phyloP scores from a whole-genome alignment of 495 filamentous ascomycete species.

The Podospora sp. region DNA sequence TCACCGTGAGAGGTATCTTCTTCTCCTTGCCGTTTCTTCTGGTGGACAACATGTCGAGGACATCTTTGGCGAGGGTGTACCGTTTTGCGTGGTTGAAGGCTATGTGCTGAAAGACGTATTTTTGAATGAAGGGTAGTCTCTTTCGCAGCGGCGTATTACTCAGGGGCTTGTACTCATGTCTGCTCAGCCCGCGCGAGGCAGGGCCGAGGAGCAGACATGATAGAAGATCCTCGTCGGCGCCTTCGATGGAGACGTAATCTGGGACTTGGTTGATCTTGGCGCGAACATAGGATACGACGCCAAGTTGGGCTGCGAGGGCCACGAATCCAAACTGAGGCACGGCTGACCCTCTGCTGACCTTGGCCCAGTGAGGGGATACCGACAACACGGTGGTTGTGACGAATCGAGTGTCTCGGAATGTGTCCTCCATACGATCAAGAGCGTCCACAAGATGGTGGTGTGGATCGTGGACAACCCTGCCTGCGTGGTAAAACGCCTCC shows the following conservation, averaged over 20 bases:
- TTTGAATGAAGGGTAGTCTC: not conserved
- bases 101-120: not conserved
- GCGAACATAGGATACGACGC: not conserved
- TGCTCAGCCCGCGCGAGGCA: not conserved
- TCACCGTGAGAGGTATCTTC: not conserved
- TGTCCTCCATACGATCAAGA: not conserved
- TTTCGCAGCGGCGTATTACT: not conserved
- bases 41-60: not conserved
- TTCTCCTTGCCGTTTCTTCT: not conserved
- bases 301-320: not conserved
- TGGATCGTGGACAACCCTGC: not conserved
- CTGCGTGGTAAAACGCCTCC: not conserved
- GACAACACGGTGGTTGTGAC: not conserved
- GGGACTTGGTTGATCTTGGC: not conserved
- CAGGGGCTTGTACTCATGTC: not conserved
- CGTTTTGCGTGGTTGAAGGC: not conserved
- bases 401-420: not conserved
- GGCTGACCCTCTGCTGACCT: not conserved
- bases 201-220: not conserved
- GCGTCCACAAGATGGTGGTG: not conserved
- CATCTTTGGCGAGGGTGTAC: not conserved
- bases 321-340: not conserved
- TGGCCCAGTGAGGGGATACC: not conserved
- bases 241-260: not conserved
- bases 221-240: not conserved